Evolutionary conservation across 148 eudicot species (phyloP), one percentile per base, ranked within the genome.

Genomic region (Fagopyrum tataricum): DNA sequence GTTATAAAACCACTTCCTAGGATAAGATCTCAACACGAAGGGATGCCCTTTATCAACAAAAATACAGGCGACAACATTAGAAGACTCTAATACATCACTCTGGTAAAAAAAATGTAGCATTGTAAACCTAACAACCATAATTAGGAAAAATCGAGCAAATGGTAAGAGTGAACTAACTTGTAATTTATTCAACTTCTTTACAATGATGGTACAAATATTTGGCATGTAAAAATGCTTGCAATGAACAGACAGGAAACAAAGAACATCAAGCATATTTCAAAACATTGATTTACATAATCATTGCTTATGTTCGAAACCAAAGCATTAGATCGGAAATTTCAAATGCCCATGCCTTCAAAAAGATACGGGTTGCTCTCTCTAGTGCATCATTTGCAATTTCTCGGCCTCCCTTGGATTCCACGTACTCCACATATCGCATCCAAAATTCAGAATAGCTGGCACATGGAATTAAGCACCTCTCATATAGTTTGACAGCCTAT

Each of bases 371-470:
- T 69, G 97, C 97, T 68, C 97, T 80, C 21, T 83, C 87, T 72
- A 94, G 76, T 72, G 93, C 93, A 86, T 82, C 87, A 74, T 75
- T 78, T 72, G 91, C 92, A 70, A 94, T 70, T 73, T 91, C 93
- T 75, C 88, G 82, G 43, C 96, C 98, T 80, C 97, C 92, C 74
- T 83, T 91, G 20, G 87, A 78, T 77, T 94, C 91, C 85, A 86
- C 79, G 70, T 76, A 91, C 23, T 94, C 90, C 75, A 89, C 97
- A 83, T 94, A 94, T 43, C 97, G 98, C 87, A 91, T 89, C 98
- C 98, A 94, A 75, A 91, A 94, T 76, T 89, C 97, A 41, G 97
- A 90, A 77, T 89, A 94, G 79, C 67, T 78, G 62, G 96, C 95
- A 83, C 98, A 91, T 62, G 97, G 78, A 52, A 91, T 83, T 77